Percentiles rank a stretch among this genome's conserved stretches.
These are phyloP conservation scores for Neltuma alba DNA, from an alignment of 306 rosid genomes.

Conservation along the genomic window DNA sequence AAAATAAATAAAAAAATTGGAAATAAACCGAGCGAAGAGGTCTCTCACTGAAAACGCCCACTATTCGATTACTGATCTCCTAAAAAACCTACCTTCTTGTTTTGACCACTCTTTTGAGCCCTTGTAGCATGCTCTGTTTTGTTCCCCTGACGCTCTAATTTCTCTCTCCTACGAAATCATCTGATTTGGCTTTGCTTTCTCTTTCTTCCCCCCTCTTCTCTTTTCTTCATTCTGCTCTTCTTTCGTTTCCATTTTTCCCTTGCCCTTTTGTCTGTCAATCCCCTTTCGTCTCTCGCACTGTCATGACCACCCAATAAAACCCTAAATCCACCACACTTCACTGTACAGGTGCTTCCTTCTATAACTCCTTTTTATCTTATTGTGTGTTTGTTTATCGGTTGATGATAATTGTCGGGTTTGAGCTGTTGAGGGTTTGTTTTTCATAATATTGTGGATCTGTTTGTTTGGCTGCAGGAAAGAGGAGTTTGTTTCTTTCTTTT, in stretches of 20 bases:
- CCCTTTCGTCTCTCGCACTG: background rate
- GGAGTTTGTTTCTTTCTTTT: background rate
- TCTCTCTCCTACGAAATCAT: conserved; percentile 33
- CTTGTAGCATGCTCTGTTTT: conserved; percentile 44
- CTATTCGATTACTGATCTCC: conserved; percentile 64
- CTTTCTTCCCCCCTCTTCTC: background rate
- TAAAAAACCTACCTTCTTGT: conserved; percentile 55
- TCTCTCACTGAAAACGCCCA: conserved; percentile 43
- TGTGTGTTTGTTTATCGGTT: background rate
- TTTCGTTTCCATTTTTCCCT: background rate
- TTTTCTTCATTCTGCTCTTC: background rate
- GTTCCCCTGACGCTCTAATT: conserved; percentile 31
- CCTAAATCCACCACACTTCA: conserved; percentile 58
- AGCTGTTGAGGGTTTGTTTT: background rate
- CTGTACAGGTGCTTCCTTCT: conserved; percentile 53
- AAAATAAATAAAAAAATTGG: too few species aligned
- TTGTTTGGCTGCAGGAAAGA: conserved; percentile 44
- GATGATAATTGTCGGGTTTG: background rate
- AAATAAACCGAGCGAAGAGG: conserved; percentile 14
- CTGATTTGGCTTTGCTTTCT: conserved; percentile 15
- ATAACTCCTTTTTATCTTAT: background rate
- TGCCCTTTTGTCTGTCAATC: background rate
- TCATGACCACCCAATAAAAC: conserved; percentile 57
- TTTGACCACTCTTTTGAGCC: conserved; percentile 50
- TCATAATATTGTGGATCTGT: conserved; percentile 40